Percentiles rank a stretch among this genome's conserved stretches.
phyloP scores from a whole-genome alignment of 352 stramenopile genomes.

The Bremia lactucae region DNA sequence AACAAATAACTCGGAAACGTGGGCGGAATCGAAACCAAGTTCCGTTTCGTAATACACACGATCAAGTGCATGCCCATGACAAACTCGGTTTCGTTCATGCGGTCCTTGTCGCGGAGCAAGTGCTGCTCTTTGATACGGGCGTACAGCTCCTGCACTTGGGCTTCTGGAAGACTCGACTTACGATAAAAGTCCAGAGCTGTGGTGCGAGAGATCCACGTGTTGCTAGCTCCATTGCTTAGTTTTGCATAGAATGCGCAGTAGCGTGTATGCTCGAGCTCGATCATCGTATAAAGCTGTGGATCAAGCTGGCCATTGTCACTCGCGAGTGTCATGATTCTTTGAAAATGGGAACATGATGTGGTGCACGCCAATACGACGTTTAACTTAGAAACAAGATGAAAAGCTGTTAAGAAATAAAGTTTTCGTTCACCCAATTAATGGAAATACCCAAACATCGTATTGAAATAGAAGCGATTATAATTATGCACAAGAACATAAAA shows the following conservation, averaged over 20 bases:
- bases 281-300: conserved; percentile 45
- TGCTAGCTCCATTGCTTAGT: conserved; percentile 17
- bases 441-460: too few relatives aligned
- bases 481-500: background rate
- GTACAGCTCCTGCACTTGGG: conserved; percentile 44
- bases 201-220: conserved; percentile 14
- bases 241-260: conserved; percentile 55
- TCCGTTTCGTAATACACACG: conserved; percentile 66
- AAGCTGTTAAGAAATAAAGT: too few relatives aligned
- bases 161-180: conserved; percentile 42
- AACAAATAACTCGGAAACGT: conserved; percentile 54
- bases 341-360: background rate
- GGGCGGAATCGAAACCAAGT: conserved; percentile 32
- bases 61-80: conserved; percentile 70
- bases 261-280: conserved; percentile 40
- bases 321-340: conserved; percentile 7
- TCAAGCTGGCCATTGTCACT: conserved; percentile 17
- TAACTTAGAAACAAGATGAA: too few relatives aligned
- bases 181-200: conserved; percentile 40
- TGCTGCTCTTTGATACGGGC: conserved; percentile 32
- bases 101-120: conserved; percentile 18
- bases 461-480: too few relatives aligned
- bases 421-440: too few relatives aligned
- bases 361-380: too few relatives aligned
- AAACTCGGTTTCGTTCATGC: conserved; percentile 49